Base-by-base conservation (phyloP, 345 rosid genomes). In the Eucalyptus pauciflora region DNA sequence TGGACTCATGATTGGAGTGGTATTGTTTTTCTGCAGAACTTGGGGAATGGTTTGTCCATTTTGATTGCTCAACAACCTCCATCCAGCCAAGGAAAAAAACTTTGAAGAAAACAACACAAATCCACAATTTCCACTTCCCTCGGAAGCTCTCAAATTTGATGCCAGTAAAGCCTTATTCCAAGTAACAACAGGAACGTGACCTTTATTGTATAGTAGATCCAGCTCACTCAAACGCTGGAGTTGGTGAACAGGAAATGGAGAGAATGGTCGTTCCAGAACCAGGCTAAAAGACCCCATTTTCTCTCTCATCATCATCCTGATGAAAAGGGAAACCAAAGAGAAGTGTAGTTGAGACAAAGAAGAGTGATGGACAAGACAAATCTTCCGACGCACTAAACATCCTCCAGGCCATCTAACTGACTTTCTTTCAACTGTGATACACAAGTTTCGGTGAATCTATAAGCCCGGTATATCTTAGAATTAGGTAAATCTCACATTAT, bases 241-340 rank as follows among this genome's bases (percentile, higher is more conserved):
- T 62, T 91, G 95, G 86, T 95, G 97, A 91, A 96, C 89, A 52
- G 99, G 99, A 92, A 93, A 97, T 85, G 98, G 96, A 64, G 96
- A 93, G 90, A 93, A 93, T 24, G 99, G 98, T 90, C 98, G 94
- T 93, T 96, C 98, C 64, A 96, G 97, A 89, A 97, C 94, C 87
- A 97, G 93, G 92, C 98, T 95, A 87, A 93, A 95, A 25, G 93
- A 89, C 87, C 96, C 97, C 8, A 87, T 88, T 88, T 90, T 92
- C 93, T 94, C 96, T 67, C 87, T 91, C 93, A 95, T 91, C 93
- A 95, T 91, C 93, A 91, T 92, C 97, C 99, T 96, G 93, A 92
- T 92, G 87, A 91, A 93, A 94, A 89, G 92, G 91, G 89, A 92
- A 86, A 87, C 87, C 89, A 91, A 89, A 91, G 93, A 91, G 86